These are phyloP conservation scores for Eutrema heterophyllum DNA, from an alignment of 345 rosid genomes.

Conservation along the genomic window DNA sequence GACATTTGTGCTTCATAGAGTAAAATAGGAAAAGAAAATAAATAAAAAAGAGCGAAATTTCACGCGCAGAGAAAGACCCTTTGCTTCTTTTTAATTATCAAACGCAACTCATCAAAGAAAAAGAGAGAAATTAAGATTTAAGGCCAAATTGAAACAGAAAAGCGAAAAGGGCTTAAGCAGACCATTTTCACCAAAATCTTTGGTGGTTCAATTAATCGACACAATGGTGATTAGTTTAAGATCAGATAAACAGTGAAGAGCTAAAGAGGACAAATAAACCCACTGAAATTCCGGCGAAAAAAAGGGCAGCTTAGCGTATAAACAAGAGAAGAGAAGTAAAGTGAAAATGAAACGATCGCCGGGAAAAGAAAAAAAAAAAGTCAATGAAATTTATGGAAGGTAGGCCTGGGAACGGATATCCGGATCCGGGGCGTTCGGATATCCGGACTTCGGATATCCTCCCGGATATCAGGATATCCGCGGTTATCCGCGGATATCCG, in stretches of 20 bases:
- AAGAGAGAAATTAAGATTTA: background rate
- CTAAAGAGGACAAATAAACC: background rate
- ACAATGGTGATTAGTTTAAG: conserved; percentile 9
- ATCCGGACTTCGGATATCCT: no score
- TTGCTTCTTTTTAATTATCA: background rate
- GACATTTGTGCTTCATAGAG: background rate
- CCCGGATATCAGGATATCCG: no score
- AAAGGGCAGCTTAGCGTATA: conserved; percentile 3
- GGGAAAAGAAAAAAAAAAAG: background rate
- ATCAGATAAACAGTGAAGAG: background rate
- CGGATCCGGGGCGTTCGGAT: no score
- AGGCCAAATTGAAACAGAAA: background rate
- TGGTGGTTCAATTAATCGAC: background rate
- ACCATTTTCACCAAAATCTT: background rate
- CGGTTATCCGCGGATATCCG: no score
- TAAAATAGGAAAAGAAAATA: background rate
- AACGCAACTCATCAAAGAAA: background rate
- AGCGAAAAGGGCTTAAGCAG: conserved; percentile 1
- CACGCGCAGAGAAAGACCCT: background rate
- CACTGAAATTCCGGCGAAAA: conserved; percentile 12
- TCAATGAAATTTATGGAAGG: conserved; percentile 16
- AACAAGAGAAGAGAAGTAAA: conserved; percentile 3
- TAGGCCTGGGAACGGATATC: no score
- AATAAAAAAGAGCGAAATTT: background rate
- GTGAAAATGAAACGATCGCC: background rate